Conservation (phyloP, 495 filamentous ascomycete species). For the Monascus purpureus region DNA sequence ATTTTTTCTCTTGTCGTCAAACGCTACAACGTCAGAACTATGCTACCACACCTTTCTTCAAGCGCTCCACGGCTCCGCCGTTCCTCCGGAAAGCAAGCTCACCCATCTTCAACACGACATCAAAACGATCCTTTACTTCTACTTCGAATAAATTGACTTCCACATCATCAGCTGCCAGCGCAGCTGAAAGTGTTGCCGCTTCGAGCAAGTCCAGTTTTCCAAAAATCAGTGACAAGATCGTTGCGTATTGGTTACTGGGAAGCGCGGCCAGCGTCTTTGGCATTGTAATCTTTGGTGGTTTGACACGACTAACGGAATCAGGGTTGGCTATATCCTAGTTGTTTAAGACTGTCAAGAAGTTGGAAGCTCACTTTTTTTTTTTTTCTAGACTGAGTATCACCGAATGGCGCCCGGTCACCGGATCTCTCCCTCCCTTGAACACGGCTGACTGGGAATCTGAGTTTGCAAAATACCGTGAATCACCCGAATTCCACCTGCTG, state of each 20-base stretch:
- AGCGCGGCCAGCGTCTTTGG: constrained; percentile 90
- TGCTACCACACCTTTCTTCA: constrained; percentile 22
- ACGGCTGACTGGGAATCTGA: constrained; percentile 72
- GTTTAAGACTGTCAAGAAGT: constrained; percentile 39
- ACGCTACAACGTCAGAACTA: constrained; percentile 33
- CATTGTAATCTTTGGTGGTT: constrained; percentile 86
- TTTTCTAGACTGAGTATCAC: constrained; percentile 80
- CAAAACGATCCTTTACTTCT: constrained; percentile 20
- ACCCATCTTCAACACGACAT: constrained; percentile 12
- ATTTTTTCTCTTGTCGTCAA: constrained; percentile 49
- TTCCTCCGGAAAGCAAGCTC: constrained; percentile 14
- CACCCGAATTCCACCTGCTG: constrained; percentile 79
- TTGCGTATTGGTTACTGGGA: constrained; percentile 86
- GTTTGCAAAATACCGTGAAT: constrained; percentile 79
- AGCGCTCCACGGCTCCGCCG: constrained; percentile 12
- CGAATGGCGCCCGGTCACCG: constrained; percentile 96
- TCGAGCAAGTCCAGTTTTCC: constrained; percentile 46
- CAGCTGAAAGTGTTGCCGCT: constrained; percentile 11
- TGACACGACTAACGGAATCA: constrained; percentile 90
- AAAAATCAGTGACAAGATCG: constrained; percentile 51
- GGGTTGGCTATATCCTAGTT: constrained; percentile 43
- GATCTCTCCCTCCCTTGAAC: constrained; percentile 72
- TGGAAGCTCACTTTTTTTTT: neutral
- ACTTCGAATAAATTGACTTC: constrained; percentile 14
- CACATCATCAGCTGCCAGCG: constrained; percentile 8